A percentile compares a stretch with the other conserved stretches of the same genome.
Evolutionary conservation across 306 rosid species (phyloP).

Genomic region (Arachis hypogaea): DNA sequence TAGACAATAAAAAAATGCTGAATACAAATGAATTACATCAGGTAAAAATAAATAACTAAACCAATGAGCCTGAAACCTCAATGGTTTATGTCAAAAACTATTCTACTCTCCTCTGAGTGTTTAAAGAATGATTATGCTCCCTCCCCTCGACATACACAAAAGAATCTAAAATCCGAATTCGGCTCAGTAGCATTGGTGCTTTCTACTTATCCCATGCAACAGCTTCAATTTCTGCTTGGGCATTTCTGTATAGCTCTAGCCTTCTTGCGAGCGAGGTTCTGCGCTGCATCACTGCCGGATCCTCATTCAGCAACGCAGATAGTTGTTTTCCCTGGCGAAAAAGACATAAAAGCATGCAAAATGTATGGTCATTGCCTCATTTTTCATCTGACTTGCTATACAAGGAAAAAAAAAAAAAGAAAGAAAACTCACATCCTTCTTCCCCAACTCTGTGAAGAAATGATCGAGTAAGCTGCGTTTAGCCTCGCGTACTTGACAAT

Average conservation of each 20-base stretch:
- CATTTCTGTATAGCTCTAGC: conserved; percentile 91
- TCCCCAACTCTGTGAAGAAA: conserved; percentile 88
- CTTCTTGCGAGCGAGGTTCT: conserved; percentile 73
- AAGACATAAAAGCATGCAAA: conserved; percentile 24
- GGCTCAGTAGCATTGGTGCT: neutral
- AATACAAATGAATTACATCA: conserved; percentile 33
- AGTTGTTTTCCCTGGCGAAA: conserved; percentile 71
- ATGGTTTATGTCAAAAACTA: neutral
- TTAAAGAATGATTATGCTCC: conserved; percentile 18
- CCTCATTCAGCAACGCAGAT: conserved; percentile 80
- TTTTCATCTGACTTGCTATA: neutral
- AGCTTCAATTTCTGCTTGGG: conserved; percentile 86
- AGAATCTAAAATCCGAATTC: neutral
- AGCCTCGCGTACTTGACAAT: conserved; percentile 97
- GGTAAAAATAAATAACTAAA: conserved; percentile 2
- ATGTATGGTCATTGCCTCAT: neutral
- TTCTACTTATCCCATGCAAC: conserved; percentile 96
- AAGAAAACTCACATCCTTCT: conserved; percentile 63
- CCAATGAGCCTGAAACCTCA: conserved; percentile 23
- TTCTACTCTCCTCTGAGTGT: neutral
- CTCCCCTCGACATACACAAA: neutral
- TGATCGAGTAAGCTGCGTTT: conserved; percentile 88
- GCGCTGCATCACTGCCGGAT: conserved; percentile 93
- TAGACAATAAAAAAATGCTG: neutral
- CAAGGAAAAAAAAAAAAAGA: conserved; percentile 20